Evolutionary conservation across 179 eudicot genomes (phyloP), one percentile per base, ranked within the genome.

Genomic region (Corrigiola litoralis): DNA sequence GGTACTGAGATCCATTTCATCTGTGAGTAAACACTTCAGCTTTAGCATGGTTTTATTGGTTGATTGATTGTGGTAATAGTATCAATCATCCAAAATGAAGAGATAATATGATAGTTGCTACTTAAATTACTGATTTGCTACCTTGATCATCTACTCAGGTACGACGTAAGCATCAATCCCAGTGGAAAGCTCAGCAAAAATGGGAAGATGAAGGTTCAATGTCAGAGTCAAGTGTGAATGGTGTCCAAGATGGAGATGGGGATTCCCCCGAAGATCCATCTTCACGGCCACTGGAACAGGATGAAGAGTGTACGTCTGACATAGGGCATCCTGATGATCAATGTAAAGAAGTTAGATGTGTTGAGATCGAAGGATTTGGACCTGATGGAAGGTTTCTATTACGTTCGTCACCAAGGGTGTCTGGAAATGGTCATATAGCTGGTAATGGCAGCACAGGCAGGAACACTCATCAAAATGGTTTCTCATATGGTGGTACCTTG

Each of bases 281-380:
- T 58, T 53, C 59, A 53, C 76, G 32, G 28, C 58, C 55, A 3
- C 13, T 32, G 29, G 78, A 72, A 23, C 74, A 78, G 36, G 79
- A 76, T 79, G 92, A 70, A 49, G 84, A 82, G 68, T 63, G 71
- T 65, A 62, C 36, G 28, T 68, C 79, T 58, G 75, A 67, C 70
- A 66, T 70, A 48, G 75, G 69, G 33, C 65, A 72, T 61, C 63
- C 63, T 48, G 88, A 79, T 37, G 89, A 77, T 42, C 70, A 80
- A 49, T 79, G 85, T 70, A 88, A 74, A 72, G 97, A 84, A 48
- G 95, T 88, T 62, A 83, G 72, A 74, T 78, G 81, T 69, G 74
- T 84, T 49, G 89, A 84, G 65, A 72, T 59, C 44, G 92, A 77
- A 68, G 90, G 66, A 36, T 59, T 79, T 53, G 77, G 74, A 44